phyloP scores from a whole-genome alignment of 495 filamentous ascomycete genomes.

The Aspergillus bertholletiae region DNA sequence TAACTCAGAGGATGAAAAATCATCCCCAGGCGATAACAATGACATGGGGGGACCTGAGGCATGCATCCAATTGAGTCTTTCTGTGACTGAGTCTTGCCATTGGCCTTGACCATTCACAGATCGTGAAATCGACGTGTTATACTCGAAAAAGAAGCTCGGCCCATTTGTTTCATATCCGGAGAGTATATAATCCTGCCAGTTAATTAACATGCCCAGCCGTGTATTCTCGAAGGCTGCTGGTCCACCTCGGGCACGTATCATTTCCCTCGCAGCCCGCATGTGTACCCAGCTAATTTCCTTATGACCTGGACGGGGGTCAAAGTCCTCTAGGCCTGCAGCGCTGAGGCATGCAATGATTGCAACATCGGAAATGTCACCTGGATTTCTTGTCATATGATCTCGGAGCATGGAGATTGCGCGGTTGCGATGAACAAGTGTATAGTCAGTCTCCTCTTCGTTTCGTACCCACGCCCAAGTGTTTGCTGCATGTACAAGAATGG shows the following conservation, averaged over 20 bases:
- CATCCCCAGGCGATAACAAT: constrained; percentile 2
- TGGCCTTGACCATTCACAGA: constrained; percentile 1
- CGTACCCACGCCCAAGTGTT: constrained; percentile 38
- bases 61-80: constrained; percentile 11
- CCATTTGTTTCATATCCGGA: constrained; percentile 36
- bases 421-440: constrained; percentile 27
- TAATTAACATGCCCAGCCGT: constrained; percentile 38
- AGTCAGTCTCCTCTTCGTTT: constrained; percentile 24
- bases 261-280: constrained; percentile 37
- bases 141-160: constrained; percentile 32
- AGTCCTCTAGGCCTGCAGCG: constrained; percentile 40
- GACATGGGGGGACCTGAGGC: constrained; percentile 24
- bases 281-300: constrained; percentile 38
- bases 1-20: constrained; percentile 4
- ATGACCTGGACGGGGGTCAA: constrained; percentile 35
- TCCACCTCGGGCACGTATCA: constrained; percentile 37
- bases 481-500: constrained; percentile 35
- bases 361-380: constrained; percentile 31
- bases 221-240: constrained; percentile 34
- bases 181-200: constrained; percentile 43
- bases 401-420: constrained; percentile 32
- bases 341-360: constrained; percentile 37
- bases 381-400: constrained; percentile 25
- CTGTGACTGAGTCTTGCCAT: neutral
- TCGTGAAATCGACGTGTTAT: neutral